Conservation (phyloP, 805 yeast species). For the Saturnispora ahearnii region DNA sequence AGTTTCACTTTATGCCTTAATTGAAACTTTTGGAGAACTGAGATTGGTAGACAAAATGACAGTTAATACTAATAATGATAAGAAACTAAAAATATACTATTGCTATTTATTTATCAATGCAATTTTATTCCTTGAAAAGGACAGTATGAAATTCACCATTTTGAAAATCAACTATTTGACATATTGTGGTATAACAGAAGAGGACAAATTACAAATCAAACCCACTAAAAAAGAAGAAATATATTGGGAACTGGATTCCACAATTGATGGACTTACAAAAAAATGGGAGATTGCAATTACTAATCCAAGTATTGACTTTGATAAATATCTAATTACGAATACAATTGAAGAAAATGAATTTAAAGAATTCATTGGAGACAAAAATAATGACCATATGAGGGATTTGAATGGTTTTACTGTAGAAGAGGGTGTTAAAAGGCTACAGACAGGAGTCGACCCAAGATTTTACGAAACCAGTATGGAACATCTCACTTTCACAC, state of each 20-base stretch:
- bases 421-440: slow-evolving; percentile 3
- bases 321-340: slow-evolving; percentile 19
- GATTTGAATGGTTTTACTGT: background rate
- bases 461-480: slow-evolving; percentile 24
- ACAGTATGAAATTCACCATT: slow-evolving; percentile 5
- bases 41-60: slow-evolving; percentile 24
- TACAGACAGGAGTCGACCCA: slow-evolving; percentile 24
- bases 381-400: too few species aligned
- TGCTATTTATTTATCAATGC: slow-evolving; percentile 25
- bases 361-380: slow-evolving; percentile 4
- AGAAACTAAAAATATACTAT: slow-evolving; percentile 11
- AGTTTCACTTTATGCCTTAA: slow-evolving; percentile 11
- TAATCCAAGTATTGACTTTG: slow-evolving; percentile 18
- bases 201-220: slow-evolving; percentile 1
- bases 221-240: slow-evolving; percentile 4
- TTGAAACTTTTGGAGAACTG: slow-evolving; percentile 23
- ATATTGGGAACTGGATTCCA: slow-evolving; percentile 2
- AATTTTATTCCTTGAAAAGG: slow-evolving; percentile 17
- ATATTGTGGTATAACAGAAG: slow-evolving; percentile 12
- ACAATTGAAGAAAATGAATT: slow-evolving; percentile 22
- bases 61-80: slow-evolving; percentile 7
- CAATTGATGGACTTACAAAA: slow-evolving; percentile 6
- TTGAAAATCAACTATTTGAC: slow-evolving; percentile 14
- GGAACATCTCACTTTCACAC: slow-evolving; percentile 16
- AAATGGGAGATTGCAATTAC: slow-evolving; percentile 28